phyloP scores from a whole-genome alignment of 495 filamentous ascomycete species.

The Parathielavia appendiculata region DNA sequence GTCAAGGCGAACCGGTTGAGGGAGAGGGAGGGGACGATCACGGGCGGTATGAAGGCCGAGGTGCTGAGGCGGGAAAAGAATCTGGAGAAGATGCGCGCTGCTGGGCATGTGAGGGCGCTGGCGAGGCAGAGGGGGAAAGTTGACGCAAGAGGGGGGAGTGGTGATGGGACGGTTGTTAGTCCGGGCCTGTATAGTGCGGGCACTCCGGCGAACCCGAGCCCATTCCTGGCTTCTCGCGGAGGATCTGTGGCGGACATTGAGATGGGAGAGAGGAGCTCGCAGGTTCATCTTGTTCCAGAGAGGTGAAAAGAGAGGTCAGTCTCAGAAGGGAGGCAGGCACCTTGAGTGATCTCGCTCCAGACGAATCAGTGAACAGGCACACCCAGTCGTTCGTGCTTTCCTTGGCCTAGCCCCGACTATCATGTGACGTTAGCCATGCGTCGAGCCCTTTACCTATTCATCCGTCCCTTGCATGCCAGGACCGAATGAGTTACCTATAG shows the following conservation, averaged over 20 bases:
- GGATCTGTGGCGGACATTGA: slow-evolving; percentile 16
- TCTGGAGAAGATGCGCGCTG: slow-evolving; percentile 20
- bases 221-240: slow-evolving; percentile 6
- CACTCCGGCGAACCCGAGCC: slow-evolving; percentile 11
- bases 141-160: background rate
- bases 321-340: too few species aligned
- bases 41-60: slow-evolving; percentile 26
- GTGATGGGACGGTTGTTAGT: background rate
- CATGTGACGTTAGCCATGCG: too few species aligned
- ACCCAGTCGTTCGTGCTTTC: too few species aligned
- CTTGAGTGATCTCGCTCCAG: too few species aligned
- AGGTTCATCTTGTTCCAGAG: slow-evolving; percentile 14
- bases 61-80: slow-evolving; percentile 26
- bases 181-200: slow-evolving; percentile 8
- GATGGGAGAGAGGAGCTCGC: slow-evolving; percentile 20
- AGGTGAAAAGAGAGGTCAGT: background rate
- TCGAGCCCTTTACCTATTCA: too few species aligned
- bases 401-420: too few species aligned
- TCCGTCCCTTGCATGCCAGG: too few species aligned
- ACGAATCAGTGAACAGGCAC: too few species aligned
- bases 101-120: slow-evolving; percentile 18
- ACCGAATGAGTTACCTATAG: too few species aligned
- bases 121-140: slow-evolving; percentile 7
- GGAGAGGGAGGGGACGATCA: slow-evolving; percentile 18
- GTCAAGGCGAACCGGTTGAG: slow-evolving; percentile 11